Base-by-base conservation (phyloP, 306 rosid genomes). In the Potentilla sterilis region DNA sequence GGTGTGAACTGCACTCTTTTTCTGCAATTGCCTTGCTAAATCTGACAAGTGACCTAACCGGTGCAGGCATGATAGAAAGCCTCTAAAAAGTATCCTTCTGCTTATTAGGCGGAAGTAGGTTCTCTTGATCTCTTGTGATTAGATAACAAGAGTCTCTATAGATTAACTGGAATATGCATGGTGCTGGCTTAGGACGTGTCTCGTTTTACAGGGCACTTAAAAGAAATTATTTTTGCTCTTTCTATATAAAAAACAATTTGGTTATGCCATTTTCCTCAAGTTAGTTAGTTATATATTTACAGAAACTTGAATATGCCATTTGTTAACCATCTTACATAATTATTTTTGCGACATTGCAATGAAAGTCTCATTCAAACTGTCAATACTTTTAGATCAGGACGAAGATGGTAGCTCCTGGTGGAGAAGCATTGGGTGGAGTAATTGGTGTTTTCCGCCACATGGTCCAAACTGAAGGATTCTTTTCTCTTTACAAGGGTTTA, bases 401-500 rank as follows among this genome's bases (percentile, higher is more conserved):
- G 24, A 88, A 85, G 83, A 66, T 96, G 81, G 96, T 92, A 68
- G 99, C 99, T 74, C 97, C 97, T 14, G 99, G 99, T 74, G 99
- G 99, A 80, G 99, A 92, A 81, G 88, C 97, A 78, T 85, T 96
- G 82, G 99, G 97, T 7, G 98, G 99, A 66, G 88, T 96, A 67
- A 87, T 95, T 73, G 97, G 93, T 69, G 85, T 89, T 77, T 95
- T 89, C 83, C 88, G 72, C 73, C 85, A 95, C 78, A 95, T 90
- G 98, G 87, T 92, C 82, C 93, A 38, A 71, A 88, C 96, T 8
- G 98, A 96, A 88, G 99, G 99, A 71, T 84, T 96, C 81, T 88
- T 96, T 77, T 88, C 99, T 70, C 97, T 96, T 69, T 96, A 96
- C 90, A 96, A 90, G 97, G 99, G 99, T 16, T 78, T 96, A 73